A percentile compares a stretch with the other conserved stretches of the same genome.
Evolutionary conservation across 2,329 filamentous ascomycete genomes (phyloP).

Genomic region (Ceratocystis lukuohia): DNA sequence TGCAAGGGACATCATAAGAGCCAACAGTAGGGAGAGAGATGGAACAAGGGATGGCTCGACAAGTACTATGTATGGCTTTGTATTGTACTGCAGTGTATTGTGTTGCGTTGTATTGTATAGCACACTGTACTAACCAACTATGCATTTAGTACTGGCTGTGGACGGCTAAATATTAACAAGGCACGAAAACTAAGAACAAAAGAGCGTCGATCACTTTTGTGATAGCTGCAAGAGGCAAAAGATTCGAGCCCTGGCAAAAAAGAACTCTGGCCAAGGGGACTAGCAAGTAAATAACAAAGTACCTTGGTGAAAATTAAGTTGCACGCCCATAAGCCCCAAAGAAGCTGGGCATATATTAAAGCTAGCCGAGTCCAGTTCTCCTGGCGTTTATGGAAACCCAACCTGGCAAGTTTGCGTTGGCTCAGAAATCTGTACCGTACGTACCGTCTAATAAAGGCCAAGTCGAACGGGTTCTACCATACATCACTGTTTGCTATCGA

Average conservation of each 20-base stretch:
- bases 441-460: background rate
- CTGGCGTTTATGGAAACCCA: background rate
- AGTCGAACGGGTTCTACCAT: background rate
- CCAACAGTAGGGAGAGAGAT: background rate
- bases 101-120: no score
- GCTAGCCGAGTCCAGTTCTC: background rate
- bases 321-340: background rate
- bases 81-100: no score
- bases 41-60: background rate
- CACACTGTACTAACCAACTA: no score
- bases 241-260: background rate
- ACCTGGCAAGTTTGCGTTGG: background rate
- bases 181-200: background rate
- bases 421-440: background rate
- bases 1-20: no score
- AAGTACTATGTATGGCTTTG: no score
- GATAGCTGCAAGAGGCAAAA: constrained; percentile 3
- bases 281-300: background rate
- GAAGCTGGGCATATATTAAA: background rate
- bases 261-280: background rate
- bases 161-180: background rate
- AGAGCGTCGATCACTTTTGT: background rate
- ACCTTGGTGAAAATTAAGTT: background rate
- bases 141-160: no score
- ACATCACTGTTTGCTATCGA: background rate